Conservation (phyloP, 805 yeast genomes). For the Starmerella vaccinii region DNA sequence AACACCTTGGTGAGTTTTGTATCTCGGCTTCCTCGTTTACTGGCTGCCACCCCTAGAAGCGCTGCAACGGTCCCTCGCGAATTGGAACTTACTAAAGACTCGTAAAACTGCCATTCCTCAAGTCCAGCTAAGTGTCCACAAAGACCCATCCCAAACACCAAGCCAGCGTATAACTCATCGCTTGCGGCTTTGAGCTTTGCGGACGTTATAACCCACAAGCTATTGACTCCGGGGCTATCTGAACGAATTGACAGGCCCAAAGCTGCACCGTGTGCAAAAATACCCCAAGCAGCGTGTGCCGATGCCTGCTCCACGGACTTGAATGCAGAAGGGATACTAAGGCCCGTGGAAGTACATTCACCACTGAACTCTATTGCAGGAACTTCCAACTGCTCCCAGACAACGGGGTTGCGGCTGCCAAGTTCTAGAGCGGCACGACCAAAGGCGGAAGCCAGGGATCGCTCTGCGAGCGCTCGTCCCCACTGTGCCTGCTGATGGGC, state of each 20-base stretch:
- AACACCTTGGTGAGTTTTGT: slow-evolving; percentile 77
- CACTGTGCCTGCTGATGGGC: slow-evolving; percentile 45
- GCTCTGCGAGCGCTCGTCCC: slow-evolving; percentile 50
- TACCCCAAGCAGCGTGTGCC: slow-evolving; percentile 13
- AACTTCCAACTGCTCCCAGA: slow-evolving; percentile 75
- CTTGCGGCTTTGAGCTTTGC: slow-evolving; percentile 50
- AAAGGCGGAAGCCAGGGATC: slow-evolving; percentile 66
- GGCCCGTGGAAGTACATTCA: slow-evolving; percentile 16
- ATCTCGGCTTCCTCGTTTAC: slow-evolving; percentile 73
- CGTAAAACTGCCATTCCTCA: slow-evolving; percentile 95
- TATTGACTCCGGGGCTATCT: slow-evolving; percentile 58
- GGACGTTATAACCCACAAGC: slow-evolving; percentile 74
- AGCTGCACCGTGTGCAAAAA: slow-evolving; percentile 82
- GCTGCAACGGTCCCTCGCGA: slow-evolving; percentile 76
- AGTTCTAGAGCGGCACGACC: slow-evolving; percentile 70
- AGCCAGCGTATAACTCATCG: slow-evolving; percentile 87
- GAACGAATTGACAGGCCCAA: slow-evolving; percentile 69
- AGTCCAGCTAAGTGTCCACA: slow-evolving; percentile 74
- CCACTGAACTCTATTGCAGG: slow-evolving; percentile 58
- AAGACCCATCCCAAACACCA: slow-evolving; percentile 80
- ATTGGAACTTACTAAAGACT: slow-evolving; percentile 83
- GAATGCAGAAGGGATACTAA: slow-evolving; percentile 8
- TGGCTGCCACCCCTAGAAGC: slow-evolving; percentile 85
- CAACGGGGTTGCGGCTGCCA: slow-evolving; percentile 60
- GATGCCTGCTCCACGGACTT: slow-evolving; percentile 9